Evolutionary conservation across 129 eudicot genomes (phyloP), one percentile per base, ranked within the genome.

Genomic region (Gnaphalium uliginosum): DNA sequence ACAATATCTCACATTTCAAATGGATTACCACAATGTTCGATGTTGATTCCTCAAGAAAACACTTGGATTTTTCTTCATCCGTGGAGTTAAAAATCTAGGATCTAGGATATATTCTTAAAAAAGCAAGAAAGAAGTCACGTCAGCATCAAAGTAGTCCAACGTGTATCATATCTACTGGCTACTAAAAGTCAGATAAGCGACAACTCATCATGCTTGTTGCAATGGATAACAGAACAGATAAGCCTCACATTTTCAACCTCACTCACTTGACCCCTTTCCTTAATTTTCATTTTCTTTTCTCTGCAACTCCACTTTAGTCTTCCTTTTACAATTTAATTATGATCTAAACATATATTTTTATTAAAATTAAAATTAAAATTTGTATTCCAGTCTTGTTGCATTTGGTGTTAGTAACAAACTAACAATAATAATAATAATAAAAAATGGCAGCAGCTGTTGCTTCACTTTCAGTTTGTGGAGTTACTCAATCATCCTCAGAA

Each of bases 371-470:
- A n/a, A 56, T 56, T 17, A 5, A 3, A 25, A 14, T n/a, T 41
- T 41, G n/a, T 30, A 11, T 58, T 25, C 73, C 26, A 4, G 35
- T 48, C 19, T 46, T 46, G 53, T 41, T 57, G 22, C 78, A 68
- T 56, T 83, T 58, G 5, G 10, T 11, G 59, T 56, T 75, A 5
- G 10, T 54, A 53, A 19, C 22, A n/a, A 53, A 53, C 8, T 53
- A 54, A 54, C 24, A 54, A 54, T n/a, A n/a, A 11, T n/a, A 54
- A n/a, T n/a, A n/a, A n/a, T n/a, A n/a, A n/a, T n/a, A 1, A 19
- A 7, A 56, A 18, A 72, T 50, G 71, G 86, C 87, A 92, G 95
- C 96, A 39, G 84, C 95, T 2, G 77, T 88, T 27, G 83, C 95
- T 74, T 88, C 92, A 43, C 46, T 88, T 4, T 85, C 97, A 0